phyloP scores from a whole-genome alignment of 169 alveolate genomes.

The Eimeria praecox region DNA sequence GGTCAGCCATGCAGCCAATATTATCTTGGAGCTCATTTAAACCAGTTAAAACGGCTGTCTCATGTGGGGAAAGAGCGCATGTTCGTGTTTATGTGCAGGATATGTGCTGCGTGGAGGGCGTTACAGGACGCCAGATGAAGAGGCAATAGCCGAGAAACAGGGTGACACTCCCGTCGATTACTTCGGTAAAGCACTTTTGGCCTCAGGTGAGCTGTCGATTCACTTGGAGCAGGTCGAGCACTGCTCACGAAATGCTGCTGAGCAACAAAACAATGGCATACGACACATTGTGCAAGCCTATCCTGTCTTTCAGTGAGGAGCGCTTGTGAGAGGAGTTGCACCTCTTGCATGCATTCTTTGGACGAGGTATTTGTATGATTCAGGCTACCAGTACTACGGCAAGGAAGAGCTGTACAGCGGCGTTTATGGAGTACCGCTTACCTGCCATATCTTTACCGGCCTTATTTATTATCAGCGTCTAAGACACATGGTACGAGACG shows the following conservation, averaged over 20 bases:
- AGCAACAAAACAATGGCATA: not conserved
- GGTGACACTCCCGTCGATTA: slow-evolving; percentile 89
- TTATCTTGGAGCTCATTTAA: not conserved
- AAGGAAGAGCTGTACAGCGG: slow-evolving; percentile 99
- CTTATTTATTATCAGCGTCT: slow-evolving; percentile 99
- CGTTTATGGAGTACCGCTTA: slow-evolving; percentile 97
- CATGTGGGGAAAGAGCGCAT: not conserved
- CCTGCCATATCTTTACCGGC: slow-evolving; percentile 99
- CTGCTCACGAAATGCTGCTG: not conserved
- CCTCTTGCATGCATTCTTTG: not conserved
- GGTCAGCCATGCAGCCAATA: slow-evolving; percentile 79
- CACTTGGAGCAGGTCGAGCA: not conserved
- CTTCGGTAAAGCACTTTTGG: slow-evolving; percentile 86
- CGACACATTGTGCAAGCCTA: not conserved
- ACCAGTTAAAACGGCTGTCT: not conserved
- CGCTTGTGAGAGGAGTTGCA: not conserved
- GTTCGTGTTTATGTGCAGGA: slow-evolving; percentile 42
- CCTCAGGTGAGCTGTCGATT: slow-evolving; percentile 48
- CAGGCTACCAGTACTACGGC: slow-evolving; percentile 99
- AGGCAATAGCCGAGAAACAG: slow-evolving; percentile 51
- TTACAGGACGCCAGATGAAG: slow-evolving; percentile 81
- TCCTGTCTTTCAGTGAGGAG: not conserved
- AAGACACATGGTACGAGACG: slow-evolving; percentile 98
- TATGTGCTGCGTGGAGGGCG: slow-evolving; percentile 84
- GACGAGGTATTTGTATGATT: slow-evolving; percentile 44